These are phyloP conservation scores for Pythium monospermum DNA, from an alignment of 352 stramenopile species.

Conservation along the genomic window DNA sequence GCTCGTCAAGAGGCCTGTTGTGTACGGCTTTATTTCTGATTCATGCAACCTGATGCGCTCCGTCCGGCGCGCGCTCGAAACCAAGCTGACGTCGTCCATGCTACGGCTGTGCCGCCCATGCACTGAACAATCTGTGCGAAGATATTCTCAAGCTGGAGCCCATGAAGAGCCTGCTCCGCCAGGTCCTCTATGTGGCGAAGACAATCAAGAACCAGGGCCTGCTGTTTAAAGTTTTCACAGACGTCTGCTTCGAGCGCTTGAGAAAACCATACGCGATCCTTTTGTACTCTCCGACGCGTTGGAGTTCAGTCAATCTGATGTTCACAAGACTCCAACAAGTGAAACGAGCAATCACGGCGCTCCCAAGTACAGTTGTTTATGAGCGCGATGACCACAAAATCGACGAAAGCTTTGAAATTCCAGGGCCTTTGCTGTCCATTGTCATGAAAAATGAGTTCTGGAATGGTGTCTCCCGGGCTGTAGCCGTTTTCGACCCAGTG, in stretches of 20 bases:
- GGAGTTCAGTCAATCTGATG: not conserved
- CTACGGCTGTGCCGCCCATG: not conserved
- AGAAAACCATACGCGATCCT: not conserved
- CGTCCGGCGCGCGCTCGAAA: not conserved
- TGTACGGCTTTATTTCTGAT: conserved; percentile 1
- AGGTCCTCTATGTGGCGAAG: not conserved
- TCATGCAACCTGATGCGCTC: conserved; percentile 1
- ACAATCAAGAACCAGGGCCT: not conserved
- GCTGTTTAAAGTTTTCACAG: not conserved
- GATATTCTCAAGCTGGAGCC: not conserved
- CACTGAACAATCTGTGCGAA: not conserved
- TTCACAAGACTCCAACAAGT: not conserved
- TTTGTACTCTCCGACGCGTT: not conserved
- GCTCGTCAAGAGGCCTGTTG: not conserved
- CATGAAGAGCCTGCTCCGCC: not conserved
- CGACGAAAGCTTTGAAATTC: not conserved
- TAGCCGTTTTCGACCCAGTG: not conserved
- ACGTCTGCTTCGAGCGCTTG: not conserved
- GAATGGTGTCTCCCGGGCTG: not conserved
- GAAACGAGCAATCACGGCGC: not conserved
- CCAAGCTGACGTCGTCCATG: not conserved
- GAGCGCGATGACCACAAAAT: not conserved
- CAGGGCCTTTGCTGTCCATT: not conserved
- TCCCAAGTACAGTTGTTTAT: not conserved
- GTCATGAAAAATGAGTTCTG: not conserved